Percentiles rank a stretch among this genome's conserved stretches.
Conservation (phyloP, 805 yeast genomes). For the Yarrowia phangngaensis region DNA sequence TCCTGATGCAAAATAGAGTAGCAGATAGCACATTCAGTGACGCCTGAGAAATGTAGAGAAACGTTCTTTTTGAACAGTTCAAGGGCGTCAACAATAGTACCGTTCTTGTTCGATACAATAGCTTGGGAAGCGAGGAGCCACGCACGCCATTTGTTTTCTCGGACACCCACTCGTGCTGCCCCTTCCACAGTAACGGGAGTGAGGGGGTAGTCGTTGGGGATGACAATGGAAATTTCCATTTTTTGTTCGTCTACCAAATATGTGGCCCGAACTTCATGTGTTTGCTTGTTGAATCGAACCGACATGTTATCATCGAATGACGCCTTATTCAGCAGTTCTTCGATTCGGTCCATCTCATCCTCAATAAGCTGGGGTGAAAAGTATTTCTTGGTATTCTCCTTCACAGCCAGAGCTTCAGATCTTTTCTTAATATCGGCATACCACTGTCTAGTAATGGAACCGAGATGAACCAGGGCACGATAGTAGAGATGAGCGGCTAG, state of each 20-base stretch:
- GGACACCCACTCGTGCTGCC: constrained; percentile 76
- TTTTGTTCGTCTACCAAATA: constrained; percentile 84
- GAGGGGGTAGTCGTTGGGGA: constrained; percentile 78
- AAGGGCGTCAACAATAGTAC: constrained; percentile 56
- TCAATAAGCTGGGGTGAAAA: constrained; percentile 64
- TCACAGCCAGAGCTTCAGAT: constrained; percentile 57
- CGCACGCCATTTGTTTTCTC: constrained; percentile 88
- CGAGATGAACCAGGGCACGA: constrained; percentile 53
- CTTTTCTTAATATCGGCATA: constrained; percentile 64
- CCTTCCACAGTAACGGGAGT: constrained; percentile 72
- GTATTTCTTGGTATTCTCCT: constrained; percentile 55
- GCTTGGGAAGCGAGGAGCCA: constrained; percentile 92
- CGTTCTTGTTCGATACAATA: constrained; percentile 58
- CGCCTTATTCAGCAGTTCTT: constrained; percentile 40
- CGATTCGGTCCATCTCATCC: constrained; percentile 53
- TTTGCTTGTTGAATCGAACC: constrained; percentile 56
- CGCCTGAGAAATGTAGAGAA: constrained; percentile 81
- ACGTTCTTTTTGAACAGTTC: constrained; percentile 70
- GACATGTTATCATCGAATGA: constrained; percentile 43
- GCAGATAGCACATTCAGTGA: constrained; percentile 96
- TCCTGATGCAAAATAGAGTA: constrained; percentile 88
- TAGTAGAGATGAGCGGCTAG: constrained; percentile 57
- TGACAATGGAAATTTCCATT: constrained; percentile 68
- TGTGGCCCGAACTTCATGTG: constrained; percentile 65
- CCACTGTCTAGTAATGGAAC: constrained; percentile 28